Evolutionary conservation across 306 rosid genomes (phyloP).

Genomic region (Echinosophora koreensis): DNA sequence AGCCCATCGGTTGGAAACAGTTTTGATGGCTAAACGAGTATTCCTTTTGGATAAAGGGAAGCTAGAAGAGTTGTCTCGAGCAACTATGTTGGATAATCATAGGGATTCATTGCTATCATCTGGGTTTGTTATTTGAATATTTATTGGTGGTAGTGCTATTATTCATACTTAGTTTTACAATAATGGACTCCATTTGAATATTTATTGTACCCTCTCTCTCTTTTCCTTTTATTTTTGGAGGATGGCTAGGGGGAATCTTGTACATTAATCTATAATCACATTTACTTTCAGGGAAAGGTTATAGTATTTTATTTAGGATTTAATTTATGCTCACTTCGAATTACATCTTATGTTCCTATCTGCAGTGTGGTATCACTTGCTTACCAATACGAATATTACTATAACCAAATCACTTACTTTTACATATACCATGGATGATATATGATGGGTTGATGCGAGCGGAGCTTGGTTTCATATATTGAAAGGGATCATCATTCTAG

Average conservation of each 20-base stretch:
- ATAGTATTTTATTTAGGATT: background rate
- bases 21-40: conserved; percentile 84
- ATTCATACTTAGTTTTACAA: conserved; percentile 16
- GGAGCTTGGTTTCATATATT: background rate
- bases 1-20: conserved; percentile 88
- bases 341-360: background rate
- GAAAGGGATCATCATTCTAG: too few relatives aligned
- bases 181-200: conserved; percentile 45
- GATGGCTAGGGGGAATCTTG: background rate
- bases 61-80: conserved; percentile 72
- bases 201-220: background rate
- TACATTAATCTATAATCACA: conserved; percentile 26
- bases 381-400: conserved; percentile 1
- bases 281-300: background rate
- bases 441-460: background rate
- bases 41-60: conserved; percentile 70
- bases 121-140: conserved; percentile 60
- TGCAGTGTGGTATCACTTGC: background rate
- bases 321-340: background rate
- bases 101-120: conserved; percentile 51
- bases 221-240: conserved; percentile 8
- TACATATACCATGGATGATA: background rate
- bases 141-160: background rate
- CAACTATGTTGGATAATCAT: conserved; percentile 54
- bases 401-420: background rate